phyloP scores from a whole-genome alignment of 2,329 filamentous ascomycete genomes.

The Annulohypoxylon truncatum region DNA sequence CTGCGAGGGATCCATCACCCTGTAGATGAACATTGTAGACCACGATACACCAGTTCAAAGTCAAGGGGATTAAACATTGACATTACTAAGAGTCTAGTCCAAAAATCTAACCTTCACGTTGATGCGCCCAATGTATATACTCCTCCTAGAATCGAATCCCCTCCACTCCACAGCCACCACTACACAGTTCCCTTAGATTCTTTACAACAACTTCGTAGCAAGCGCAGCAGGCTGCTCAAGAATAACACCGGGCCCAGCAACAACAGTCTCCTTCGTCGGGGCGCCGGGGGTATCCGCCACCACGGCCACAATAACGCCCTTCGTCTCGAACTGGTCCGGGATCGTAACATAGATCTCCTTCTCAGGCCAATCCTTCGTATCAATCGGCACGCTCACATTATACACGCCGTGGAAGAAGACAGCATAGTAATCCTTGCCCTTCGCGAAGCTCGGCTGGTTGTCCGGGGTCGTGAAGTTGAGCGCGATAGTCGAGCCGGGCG shows the following conservation, averaged over 20 bases:
- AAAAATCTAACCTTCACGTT: conserved; percentile 14
- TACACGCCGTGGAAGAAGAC: conserved; percentile 55
- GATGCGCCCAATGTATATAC: not conserved
- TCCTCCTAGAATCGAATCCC: not conserved
- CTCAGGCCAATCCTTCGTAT: conserved; percentile 44
- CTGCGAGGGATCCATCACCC: too few relatives aligned
- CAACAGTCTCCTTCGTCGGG: conserved; percentile 52
- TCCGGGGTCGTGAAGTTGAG: conserved; percentile 49
- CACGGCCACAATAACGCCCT: conserved; percentile 53
- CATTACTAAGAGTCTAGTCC: conserved; percentile 28
- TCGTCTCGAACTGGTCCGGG: conserved; percentile 52
- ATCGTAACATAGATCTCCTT: conserved; percentile 50
- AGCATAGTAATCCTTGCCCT: conserved; percentile 52
- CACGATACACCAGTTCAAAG: too few relatives aligned
- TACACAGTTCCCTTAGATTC: not conserved
- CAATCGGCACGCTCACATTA: conserved; percentile 53
- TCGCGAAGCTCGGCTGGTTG: conserved; percentile 45
- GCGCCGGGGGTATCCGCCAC: conserved; percentile 53
- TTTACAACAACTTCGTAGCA: conserved; percentile 35
- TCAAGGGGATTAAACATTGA: conserved; percentile 31
- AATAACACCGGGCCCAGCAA: conserved; percentile 55
- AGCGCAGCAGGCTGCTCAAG: conserved; percentile 52
- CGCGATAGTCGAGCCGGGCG: conserved; percentile 49
- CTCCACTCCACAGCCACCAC: not conserved
- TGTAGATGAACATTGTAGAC: too few relatives aligned